Evolutionary conservation across 1,284 basidiomycete species (phyloP), one percentile per base, ranked within the genome.

Genomic region (Thelephora terrestris): DNA sequence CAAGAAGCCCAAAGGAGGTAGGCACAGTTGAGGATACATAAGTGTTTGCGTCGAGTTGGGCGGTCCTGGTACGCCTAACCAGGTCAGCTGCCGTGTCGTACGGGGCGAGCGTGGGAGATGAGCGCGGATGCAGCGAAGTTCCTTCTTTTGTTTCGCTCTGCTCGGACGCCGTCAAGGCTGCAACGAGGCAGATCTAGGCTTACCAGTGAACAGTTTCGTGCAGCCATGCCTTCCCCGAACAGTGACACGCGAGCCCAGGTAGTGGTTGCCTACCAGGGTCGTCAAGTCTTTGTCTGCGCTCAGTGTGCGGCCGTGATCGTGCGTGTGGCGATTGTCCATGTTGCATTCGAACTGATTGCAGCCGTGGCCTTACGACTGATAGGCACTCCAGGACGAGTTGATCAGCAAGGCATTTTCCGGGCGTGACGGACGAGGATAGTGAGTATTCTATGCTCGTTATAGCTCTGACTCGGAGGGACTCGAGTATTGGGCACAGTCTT

Each of bases 351-450:
- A 7, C 5, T 43, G n/a, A 27, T 14, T 9, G 20, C 12, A n/a
- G 18, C 29, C n/a, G 32, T 37, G 17, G 10, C 24, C 14, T 18
- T 32, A 46, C 25, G 9, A 5, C 14, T 49, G 21, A 17, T 53
- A 87, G 85, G 75, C 80, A 18, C 69, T 89, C n/a, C 85, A 91
- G 64, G 89, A 91, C 58, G 89, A 92, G 55, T 66, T 91, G 9
- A 86, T 92, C 55, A 88, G 84, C 66, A 91, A 91, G 61, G 69
- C 85, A 0, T 92, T 92, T 68, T 84, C 85, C 20, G 89, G 89
- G 1, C 68, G 90, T 53, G 88, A 91, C 51, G 90, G 89, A 1
- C 73, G 85, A 51, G 89, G 88, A 55, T 91, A 79, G 85, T 79
- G 56, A 64, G 83, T 77, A 18, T 17, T 47, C 47, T 37, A 40